Conservation (phyloP, 2,329 filamentous ascomycete species). For the Fusarium denticulatum region DNA sequence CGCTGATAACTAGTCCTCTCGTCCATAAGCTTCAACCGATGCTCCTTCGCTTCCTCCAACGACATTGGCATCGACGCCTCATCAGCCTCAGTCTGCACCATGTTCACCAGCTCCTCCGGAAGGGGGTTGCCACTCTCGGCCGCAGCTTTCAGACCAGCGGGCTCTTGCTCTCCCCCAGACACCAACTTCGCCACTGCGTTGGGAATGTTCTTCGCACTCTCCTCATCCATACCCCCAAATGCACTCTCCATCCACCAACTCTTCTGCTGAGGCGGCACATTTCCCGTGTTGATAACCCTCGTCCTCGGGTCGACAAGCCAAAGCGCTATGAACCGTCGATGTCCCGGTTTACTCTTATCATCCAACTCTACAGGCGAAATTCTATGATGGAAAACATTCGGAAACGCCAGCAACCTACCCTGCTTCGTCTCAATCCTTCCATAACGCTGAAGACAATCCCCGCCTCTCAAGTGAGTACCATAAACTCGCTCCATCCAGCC, state of each 20-base stretch:
- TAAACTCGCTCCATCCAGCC: conserved; percentile 26
- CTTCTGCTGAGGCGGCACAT: conserved; percentile 48
- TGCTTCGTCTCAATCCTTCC: conserved; percentile 33
- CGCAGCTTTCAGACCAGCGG: not conserved
- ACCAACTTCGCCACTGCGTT: conserved; percentile 7
- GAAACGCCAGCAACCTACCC: conserved; percentile 29
- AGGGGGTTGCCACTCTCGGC: not conserved
- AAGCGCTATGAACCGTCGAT: conserved; percentile 62
- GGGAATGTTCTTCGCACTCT: not conserved
- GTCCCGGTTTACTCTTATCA: conserved; percentile 59
- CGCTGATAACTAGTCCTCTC: not conserved
- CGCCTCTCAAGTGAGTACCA: not conserved
- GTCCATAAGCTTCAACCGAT: conserved; percentile 28
- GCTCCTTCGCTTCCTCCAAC: conserved; percentile 21
- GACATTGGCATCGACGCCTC: conserved; percentile 16
- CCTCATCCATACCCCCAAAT: not conserved
- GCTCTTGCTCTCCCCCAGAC: not conserved
- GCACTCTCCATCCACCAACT: conserved; percentile 44
- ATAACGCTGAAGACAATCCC: conserved; percentile 21
- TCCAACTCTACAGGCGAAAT: conserved; percentile 54
- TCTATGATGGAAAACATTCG: conserved; percentile 35
- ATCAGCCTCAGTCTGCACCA: conserved; percentile 1
- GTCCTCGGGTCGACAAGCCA: conserved; percentile 63
- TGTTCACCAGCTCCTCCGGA: conserved; percentile 19
- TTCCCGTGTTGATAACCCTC: conserved; percentile 48